Percentiles rank a stretch among this genome's conserved stretches.
Evolutionary conservation across 768 basidiomycete genomes (phyloP).

Genomic region (Suillus ampliporus): DNA sequence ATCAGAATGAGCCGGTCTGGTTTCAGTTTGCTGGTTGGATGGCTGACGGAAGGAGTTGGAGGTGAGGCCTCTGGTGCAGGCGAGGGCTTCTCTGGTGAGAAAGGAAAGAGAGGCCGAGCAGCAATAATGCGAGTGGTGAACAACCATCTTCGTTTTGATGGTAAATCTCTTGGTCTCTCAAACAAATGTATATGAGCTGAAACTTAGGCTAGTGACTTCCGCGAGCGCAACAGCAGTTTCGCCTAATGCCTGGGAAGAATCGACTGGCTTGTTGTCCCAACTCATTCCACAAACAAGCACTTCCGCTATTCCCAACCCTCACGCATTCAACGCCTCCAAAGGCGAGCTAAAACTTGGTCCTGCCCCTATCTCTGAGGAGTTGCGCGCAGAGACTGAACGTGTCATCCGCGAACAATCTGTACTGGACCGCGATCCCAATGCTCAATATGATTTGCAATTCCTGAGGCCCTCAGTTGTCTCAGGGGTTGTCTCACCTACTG

Average conservation of each 20-base stretch:
- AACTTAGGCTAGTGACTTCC: slow-evolving; percentile 63
- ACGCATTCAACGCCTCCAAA: slow-evolving; percentile 76
- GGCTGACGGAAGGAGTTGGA: slow-evolving; percentile 92
- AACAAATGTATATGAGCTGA: slow-evolving; percentile 12
- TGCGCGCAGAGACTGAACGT: slow-evolving; percentile 81
- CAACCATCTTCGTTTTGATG: slow-evolving; percentile 89
- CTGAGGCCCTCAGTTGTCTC: slow-evolving; percentile 53
- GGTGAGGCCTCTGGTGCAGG: slow-evolving; percentile 85
- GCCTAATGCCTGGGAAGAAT: slow-evolving; percentile 79
- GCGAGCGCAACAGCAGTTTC: slow-evolving; percentile 69
- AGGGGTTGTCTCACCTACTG: slow-evolving; percentile 67
- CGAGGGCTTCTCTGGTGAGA: slow-evolving; percentile 79
- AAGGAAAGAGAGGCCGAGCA: slow-evolving; percentile 84
- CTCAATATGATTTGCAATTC: slow-evolving; percentile 68
- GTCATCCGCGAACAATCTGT: slow-evolving; percentile 81
- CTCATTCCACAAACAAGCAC: slow-evolving; percentile 65
- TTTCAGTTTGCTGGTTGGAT: slow-evolving; percentile 90
- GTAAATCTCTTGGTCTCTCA: slow-evolving; percentile 46
- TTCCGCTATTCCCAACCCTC: slow-evolving; percentile 59
- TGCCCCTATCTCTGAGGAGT: slow-evolving; percentile 76
- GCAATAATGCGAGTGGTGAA: slow-evolving; percentile 94
- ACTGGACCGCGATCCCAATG: slow-evolving; percentile 69
- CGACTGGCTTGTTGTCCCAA: slow-evolving; percentile 81
- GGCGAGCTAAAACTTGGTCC: slow-evolving; percentile 88
- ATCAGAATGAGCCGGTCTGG: slow-evolving; percentile 91